Conservation (phyloP, 2,329 filamentous ascomycete genomes). For the Scedosporium aurantiacum region DNA sequence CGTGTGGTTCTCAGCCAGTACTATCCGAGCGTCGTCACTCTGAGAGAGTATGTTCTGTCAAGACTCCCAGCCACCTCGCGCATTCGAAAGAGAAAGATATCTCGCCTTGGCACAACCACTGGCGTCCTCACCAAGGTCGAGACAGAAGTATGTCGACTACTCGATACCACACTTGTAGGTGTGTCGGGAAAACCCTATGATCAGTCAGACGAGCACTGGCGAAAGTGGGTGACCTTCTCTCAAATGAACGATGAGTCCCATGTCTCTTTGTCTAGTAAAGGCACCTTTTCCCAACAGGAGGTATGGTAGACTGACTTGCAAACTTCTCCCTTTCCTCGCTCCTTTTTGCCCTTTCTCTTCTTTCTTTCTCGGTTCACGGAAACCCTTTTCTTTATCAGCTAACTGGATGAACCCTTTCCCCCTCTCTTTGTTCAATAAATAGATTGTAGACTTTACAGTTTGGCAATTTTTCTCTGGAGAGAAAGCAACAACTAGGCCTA, state of each 20-base stretch:
- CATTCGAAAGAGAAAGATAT: slow-evolving; percentile 46
- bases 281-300: slow-evolving; percentile 50
- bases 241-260: slow-evolving; percentile 49
- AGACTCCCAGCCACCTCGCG: slow-evolving; percentile 58
- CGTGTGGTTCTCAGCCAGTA: slow-evolving; percentile 59
- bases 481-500: slow-evolving; percentile 37
- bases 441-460: slow-evolving; percentile 70
- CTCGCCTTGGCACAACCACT: slow-evolving; percentile 30
- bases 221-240: slow-evolving; percentile 50
- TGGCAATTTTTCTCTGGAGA: slow-evolving; percentile 62
- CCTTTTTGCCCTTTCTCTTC: not conserved
- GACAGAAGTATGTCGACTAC: slow-evolving; percentile 9
- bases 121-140: slow-evolving; percentile 12
- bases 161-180: slow-evolving; percentile 11
- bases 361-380: slow-evolving; percentile 8
- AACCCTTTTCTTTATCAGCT: not conserved
- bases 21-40: slow-evolving; percentile 53
- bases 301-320: slow-evolving; percentile 27
- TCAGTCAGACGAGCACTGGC: slow-evolving; percentile 29
- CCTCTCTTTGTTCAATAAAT: not conserved
- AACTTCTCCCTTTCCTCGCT: not conserved
- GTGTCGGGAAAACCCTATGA: not conserved
- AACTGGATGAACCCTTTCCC: not conserved
- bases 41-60: slow-evolving; percentile 60
- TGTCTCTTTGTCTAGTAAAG: slow-evolving; percentile 36